Base-by-base conservation (phyloP, 2,329 filamentous ascomycete genomes). In the Colletotrichum caudatum region DNA sequence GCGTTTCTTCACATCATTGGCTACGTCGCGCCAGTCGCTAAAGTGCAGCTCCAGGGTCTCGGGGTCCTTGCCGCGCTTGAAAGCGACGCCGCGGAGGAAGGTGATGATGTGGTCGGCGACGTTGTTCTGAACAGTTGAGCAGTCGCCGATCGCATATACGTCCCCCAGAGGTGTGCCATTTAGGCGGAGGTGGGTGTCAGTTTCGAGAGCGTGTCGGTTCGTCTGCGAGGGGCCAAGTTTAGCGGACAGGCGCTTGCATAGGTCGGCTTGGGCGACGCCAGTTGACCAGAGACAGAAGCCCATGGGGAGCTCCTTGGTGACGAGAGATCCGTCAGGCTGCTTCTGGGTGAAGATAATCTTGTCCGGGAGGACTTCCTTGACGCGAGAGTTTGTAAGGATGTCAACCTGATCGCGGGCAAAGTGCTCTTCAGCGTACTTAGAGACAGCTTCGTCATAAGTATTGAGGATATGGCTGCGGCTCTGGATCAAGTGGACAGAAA, bases 241-340 rank as follows among this genome's bases (percentile, higher is more conserved):
- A n/a, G 88, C 84, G 3, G 95, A 91, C 37, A 99, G 84, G 23
- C 85, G 91, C 81, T 94, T 89, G 79, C 90, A 93, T 75, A 99
- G 91, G 35, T 93, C 88, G 5, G 94, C 93, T 79, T 97, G 96
- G 0, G 95, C 87, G 53, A 99, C 95, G 73, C 96, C 96, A 0
- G 96, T 99, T 0, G 96, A 98, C 96, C 96, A 99, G 18, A 99
- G 86, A 77, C 96, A 98, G 84, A 99, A 97, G 37, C 94, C 96
- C 86, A 94, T 95, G 0, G 96, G 95, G 0, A 99, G 89, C 77
- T 99, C 96, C 80, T 99, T 99, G 33, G 91, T 92, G n/a, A 97
- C 77, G 0, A 91, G 81, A 39, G 90, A 89, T 54, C 94, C 94
- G 65, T 94, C 85, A 4, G 93, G 89, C 60, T 87, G 86, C 78